A percentile compares a stretch with the other conserved stretches of the same genome.
These are phyloP conservation scores for Rhizopogon vesiculosus DNA, from an alignment of 768 basidiomycete genomes.

Conservation along the genomic window DNA sequence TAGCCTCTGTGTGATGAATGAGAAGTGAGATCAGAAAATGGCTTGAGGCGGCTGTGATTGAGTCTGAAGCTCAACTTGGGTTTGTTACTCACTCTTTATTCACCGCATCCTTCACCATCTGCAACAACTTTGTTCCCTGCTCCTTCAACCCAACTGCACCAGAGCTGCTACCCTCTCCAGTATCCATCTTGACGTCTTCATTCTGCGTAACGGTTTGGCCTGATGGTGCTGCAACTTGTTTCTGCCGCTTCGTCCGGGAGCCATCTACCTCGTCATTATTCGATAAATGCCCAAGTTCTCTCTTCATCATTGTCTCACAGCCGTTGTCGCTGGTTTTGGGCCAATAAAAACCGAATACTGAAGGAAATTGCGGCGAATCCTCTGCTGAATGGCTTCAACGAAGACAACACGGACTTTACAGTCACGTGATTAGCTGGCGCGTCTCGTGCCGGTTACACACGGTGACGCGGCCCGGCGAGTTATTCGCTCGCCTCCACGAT, in stretches of 20 bases:
- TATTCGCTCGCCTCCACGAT: no score
- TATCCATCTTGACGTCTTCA: constrained; percentile 15
- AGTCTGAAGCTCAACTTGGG: constrained; percentile 25
- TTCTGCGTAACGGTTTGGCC: constrained; percentile 33
- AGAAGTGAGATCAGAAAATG: constrained; percentile 34
- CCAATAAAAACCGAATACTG: constrained; percentile 13
- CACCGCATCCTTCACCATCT: constrained; percentile 74
- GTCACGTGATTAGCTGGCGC: constrained; percentile 23
- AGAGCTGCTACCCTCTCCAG: constrained; percentile 15
- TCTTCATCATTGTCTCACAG: constrained; percentile 40
- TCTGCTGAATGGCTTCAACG: constrained; percentile 26
- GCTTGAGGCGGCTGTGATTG: constrained; percentile 24
- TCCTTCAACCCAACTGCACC: constrained; percentile 44
- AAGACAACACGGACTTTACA: constrained; percentile 12
- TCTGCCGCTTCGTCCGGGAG: constrained; percentile 49
- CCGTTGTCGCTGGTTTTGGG: background rate
- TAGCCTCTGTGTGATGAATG: constrained; percentile 49
- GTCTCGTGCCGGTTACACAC: background rate
- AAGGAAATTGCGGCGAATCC: constrained; percentile 22
- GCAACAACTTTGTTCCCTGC: constrained; percentile 70
- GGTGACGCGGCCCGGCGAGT: no score
- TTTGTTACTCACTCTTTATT: constrained; percentile 81
- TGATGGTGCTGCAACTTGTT: constrained; percentile 32
- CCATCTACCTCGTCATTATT: constrained; percentile 37
- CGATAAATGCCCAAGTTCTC: constrained; percentile 39